Base-by-base conservation (phyloP, 768 basidiomycete species). In the Crassisporium funariophilum region DNA sequence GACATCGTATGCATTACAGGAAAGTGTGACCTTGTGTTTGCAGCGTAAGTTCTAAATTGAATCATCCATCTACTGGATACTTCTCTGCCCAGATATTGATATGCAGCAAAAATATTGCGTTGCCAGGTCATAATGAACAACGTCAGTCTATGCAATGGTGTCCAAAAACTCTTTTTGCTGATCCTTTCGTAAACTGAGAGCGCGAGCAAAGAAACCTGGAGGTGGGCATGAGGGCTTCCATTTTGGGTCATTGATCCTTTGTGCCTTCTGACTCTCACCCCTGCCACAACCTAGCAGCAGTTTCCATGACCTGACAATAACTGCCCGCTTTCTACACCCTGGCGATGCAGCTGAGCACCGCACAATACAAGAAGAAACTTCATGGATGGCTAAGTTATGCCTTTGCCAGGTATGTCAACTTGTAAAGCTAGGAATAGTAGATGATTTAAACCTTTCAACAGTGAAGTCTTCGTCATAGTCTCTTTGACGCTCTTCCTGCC, bases 301-400 rank as follows among this genome's bases (percentile, higher is more conserved):
- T n/a, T n/a, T n/a, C n/a, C n/a, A 31, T 31, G 29, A 31, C n/a
- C n/a, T 31, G 29, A n/a, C 29, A 29, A 29, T 13, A 29, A 13
- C 27, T 29, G 7, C n/a, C 13, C 13, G 27, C 27, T 29, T 29
- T 29, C 7, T 31, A 31, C 29, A 31, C 29, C 29, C n/a, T n/a
- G n/a, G n/a, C 27, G 10, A 56, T 60, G 55, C 39, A 35, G 27
- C 53, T 43, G 12, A 53, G 37, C 35, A 38, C 24, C 21, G 33
- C 42, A 35, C 56, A 54, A 44, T 76, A 74, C 55, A 66, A 64
- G 44, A 71, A 66, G 56, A 72, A 74, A 35, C 72, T 90, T 5
- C 72, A 77, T 41, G 90, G 90, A 35, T 92, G 90, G 90, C 71
- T 91, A 47, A 84, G 83, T 53, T 92, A 92, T 58, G 88, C 88